A percentile compares a stretch with the other conserved stretches of the same genome.
phyloP scores from a whole-genome alignment of 768 basidiomycete genomes.

The Boletus vinaceobasis region DNA sequence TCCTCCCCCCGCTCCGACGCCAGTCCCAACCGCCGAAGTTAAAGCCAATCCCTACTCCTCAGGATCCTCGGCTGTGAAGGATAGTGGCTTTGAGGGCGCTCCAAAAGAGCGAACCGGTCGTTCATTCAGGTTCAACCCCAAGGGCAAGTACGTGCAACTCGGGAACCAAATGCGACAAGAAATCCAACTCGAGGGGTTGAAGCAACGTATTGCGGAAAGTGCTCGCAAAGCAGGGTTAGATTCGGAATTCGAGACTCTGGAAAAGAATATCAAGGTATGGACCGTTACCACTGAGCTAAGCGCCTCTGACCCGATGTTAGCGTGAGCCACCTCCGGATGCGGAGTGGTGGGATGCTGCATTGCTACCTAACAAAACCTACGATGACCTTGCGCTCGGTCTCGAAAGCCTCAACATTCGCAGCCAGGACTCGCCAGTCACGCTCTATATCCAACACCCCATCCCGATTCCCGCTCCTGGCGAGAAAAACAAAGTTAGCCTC shows the following conservation, averaged over 20 bases:
- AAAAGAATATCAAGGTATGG: conserved; percentile 82
- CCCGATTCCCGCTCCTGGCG: conserved; percentile 86
- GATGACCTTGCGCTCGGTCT: conserved; percentile 64
- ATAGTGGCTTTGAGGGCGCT: conserved; percentile 67
- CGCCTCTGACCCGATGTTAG: conserved; percentile 36
- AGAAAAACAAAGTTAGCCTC: conserved; percentile 73
- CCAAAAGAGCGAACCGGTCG: conserved; percentile 69
- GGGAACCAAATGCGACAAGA: conserved; percentile 72
- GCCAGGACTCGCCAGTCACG: conserved; percentile 71
- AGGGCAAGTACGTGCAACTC: conserved; percentile 84
- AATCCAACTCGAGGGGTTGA: conserved; percentile 82
- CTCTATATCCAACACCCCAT: conserved; percentile 97
- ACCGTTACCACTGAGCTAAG: not conserved
- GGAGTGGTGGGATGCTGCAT: conserved; percentile 96
- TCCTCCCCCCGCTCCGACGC: conserved; percentile 44
- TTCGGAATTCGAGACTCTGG: conserved; percentile 86
- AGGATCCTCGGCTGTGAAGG: conserved; percentile 42
- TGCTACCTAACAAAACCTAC: conserved; percentile 80
- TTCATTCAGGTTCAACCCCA: conserved; percentile 82
- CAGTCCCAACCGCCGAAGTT: conserved; percentile 39
- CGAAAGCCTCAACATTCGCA: conserved; percentile 60
- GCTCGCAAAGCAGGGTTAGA: conserved; percentile 93
- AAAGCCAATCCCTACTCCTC: conserved; percentile 78
- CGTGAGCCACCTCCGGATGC: conserved; percentile 82
- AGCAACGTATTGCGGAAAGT: conserved; percentile 89